These are phyloP conservation scores for Mucor plumbeus DNA, from an alignment of 371 early-diverging fungal genomes.

Conservation along the genomic window DNA sequence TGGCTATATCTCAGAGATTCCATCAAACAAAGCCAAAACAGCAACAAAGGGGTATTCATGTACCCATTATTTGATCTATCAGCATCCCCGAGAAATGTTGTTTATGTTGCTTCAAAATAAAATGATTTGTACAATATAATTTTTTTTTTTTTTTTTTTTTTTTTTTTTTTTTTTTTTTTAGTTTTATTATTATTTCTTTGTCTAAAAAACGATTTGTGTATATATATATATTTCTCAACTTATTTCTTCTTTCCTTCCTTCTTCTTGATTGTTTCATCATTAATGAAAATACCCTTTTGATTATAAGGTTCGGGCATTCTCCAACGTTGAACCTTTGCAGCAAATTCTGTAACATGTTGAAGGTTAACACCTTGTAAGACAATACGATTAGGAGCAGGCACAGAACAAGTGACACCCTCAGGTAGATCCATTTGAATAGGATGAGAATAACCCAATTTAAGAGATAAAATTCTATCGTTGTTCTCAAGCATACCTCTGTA, in stretches of 20 bases:
- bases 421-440: conserved; percentile 84
- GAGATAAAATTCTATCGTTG: conserved; percentile 59
- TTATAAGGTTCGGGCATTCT: conserved; percentile 98
- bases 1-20: conserved; percentile 67
- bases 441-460: conserved; percentile 93
- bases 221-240: conserved; percentile 10
- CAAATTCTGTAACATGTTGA: conserved; percentile 86
- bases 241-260: conserved; percentile 96
- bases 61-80: conserved; percentile 50
- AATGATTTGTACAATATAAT: background rate
- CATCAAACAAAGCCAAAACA: conserved; percentile 11
- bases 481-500: conserved; percentile 89
- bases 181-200: conserved; percentile 1
- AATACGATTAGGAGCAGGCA: conserved; percentile 89
- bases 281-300: conserved; percentile 97
- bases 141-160: background rate
- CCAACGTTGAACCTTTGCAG: conserved; percentile 90
- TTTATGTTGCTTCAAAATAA: conserved; percentile 44
- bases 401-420: conserved; percentile 73
- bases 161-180: too few relatives aligned
- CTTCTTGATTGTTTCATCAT: conserved; percentile 96
- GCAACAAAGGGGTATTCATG: conserved; percentile 39
- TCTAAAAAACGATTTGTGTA: conserved; percentile 6
- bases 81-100: conserved; percentile 51
- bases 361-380: conserved; percentile 81